Percentiles rank a stretch among this genome's conserved stretches.
phyloP scores from a whole-genome alignment of 169 alveolate species.

The Eimeria maxima region DNA sequence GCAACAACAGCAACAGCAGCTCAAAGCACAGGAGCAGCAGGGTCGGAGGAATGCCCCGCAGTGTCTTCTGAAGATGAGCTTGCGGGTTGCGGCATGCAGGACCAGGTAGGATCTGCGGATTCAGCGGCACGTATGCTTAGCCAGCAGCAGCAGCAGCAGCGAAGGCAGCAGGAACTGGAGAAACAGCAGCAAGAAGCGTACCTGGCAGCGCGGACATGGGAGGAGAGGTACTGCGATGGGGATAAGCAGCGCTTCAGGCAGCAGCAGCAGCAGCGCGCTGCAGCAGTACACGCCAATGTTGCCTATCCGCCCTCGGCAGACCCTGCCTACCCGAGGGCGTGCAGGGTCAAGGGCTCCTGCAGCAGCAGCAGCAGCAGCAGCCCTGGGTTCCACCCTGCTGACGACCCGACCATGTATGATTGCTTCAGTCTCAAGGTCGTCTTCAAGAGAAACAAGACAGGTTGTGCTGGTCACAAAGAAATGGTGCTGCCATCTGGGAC shows the following conservation, averaged over 20 bases:
- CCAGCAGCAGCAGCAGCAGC: slow-evolving; percentile 68
- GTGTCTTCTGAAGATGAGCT: slow-evolving; percentile 80
- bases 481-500: slow-evolving; percentile 93
- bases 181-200: slow-evolving; percentile 77
- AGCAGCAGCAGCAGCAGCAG: neutral
- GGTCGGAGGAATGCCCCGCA: slow-evolving; percentile 24
- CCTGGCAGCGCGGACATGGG: slow-evolving; percentile 63
- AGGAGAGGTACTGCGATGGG: slow-evolving; percentile 79
- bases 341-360: neutral
- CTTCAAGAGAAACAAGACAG: slow-evolving; percentile 95
- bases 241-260: slow-evolving; percentile 51
- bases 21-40: neutral
- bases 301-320: slow-evolving; percentile 58
- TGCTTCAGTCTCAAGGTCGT: slow-evolving; percentile 94
- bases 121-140: slow-evolving; percentile 3
- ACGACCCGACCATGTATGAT: slow-evolving; percentile 89
- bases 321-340: slow-evolving; percentile 17
- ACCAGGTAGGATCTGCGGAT: neutral
- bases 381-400: neutral
- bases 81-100: slow-evolving; percentile 78
- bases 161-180: slow-evolving; percentile 65
- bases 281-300: slow-evolving; percentile 61
- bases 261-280: slow-evolving; percentile 64
- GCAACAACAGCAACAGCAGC: slow-evolving; percentile 49
- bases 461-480: slow-evolving; percentile 95